Base-by-base conservation (phyloP, 2,329 filamentous ascomycete species). In the Calonectria honghensis region DNA sequence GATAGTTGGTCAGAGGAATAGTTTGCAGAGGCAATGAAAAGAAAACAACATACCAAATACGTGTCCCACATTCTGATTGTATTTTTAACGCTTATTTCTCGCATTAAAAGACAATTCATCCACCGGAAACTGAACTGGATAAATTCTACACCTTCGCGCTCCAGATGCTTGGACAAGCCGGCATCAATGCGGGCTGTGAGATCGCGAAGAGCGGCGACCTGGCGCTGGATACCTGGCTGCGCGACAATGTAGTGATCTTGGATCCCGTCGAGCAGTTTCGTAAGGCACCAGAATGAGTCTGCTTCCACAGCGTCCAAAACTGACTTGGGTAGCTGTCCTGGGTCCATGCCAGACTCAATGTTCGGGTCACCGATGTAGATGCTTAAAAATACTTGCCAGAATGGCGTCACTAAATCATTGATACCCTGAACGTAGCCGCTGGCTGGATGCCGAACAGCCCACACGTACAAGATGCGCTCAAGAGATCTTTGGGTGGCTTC, bases 41-140 rank as follows among this genome's bases (percentile, higher is more conserved):
- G 11, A 41, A 16, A n/a, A 16, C 13, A 77, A 86, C 92, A 83
- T 88, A 98, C 96, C 87, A 99, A 91, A 87, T 99, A 99, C 32
- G 97, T 99, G 85, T 99, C 97, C 97, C 97, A 99, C 97, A 99
- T 99, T 79, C 97, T 91, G 77, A 99, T 98, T 0, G 96, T 98
- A 84, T 98, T 98, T 84, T 93, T 95, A 72, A 99, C 96, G 83
- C 94, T 98, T 78, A 99, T 94, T 86, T 99, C 97, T 77, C 97
- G 92, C 97, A 99, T 99, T 78, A 99, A 89, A 68, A 99, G 91
- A 85, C 97, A 99, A 82, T 99, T 99, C 97, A 99, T 99, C 97
- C 97, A 99, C 72, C 97, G 91, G 84, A 99, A 99, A 85, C 96
- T 98, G 86, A 99, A 99, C 83, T 99, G 97, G 81, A 99, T 99